A percentile compares a stretch with the other conserved stretches of the same genome.
Evolutionary conservation across 2,329 filamentous ascomycete species (phyloP).

Genomic region (Ceratocystis papillata): DNA sequence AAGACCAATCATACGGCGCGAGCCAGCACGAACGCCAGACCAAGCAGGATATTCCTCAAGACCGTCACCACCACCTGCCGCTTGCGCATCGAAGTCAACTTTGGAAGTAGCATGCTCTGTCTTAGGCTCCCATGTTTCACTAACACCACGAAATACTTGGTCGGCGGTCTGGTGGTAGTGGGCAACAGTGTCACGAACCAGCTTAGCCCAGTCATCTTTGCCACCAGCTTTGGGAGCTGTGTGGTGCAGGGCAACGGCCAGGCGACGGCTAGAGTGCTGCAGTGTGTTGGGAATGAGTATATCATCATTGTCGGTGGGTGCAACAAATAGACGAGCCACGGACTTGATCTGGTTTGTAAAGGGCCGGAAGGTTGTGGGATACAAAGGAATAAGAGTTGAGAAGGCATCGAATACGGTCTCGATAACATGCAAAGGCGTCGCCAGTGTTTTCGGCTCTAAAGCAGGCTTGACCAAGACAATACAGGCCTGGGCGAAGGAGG

Average conservation of each 20-base stretch:
- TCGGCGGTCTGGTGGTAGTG: constrained; percentile 62
- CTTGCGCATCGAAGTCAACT: constrained; percentile 39
- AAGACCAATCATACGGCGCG: constrained; percentile 56
- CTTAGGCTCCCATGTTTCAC: constrained; percentile 70
- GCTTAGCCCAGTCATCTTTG: constrained; percentile 66
- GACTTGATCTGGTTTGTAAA: constrained; percentile 57
- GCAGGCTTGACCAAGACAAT: constrained; percentile 51
- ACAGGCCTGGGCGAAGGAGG: constrained; percentile 61
- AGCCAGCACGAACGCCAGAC: constrained; percentile 63
- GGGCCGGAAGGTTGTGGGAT: constrained; percentile 73
- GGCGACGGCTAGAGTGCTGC: constrained; percentile 47
- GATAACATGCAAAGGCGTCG: constrained; percentile 41
- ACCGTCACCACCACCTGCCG: constrained; percentile 37
- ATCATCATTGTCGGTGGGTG: constrained; percentile 49
- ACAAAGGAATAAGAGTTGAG: constrained; percentile 60
- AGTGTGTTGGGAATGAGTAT: constrained; percentile 42
- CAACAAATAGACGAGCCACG: constrained; percentile 49
- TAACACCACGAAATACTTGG: constrained; percentile 63
- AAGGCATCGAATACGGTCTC: constrained; percentile 64
- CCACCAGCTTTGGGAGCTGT: constrained; percentile 71
- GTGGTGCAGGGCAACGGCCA: constrained; percentile 63
- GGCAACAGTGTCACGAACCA: constrained; percentile 50
- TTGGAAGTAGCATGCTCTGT: constrained; percentile 39
- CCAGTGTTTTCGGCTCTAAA: constrained; percentile 32
- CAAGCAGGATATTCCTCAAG: constrained; percentile 53